Evolutionary conservation across 805 yeast genomes (phyloP).

Genomic region (Saccharomyces mikatae): DNA sequence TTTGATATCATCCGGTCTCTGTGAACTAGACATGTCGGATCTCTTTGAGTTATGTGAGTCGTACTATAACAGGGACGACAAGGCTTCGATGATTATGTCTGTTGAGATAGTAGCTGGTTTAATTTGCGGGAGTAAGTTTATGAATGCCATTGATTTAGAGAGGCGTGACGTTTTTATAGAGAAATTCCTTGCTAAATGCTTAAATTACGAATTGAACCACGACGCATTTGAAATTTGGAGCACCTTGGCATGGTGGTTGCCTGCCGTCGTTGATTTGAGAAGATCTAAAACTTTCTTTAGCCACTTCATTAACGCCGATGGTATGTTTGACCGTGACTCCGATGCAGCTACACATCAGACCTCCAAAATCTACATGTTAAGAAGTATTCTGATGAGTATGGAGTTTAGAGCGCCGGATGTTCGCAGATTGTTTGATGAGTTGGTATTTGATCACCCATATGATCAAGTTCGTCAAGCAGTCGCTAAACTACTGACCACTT

Average conservation of each 20-base stretch:
- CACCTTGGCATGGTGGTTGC: slow-evolving; percentile 66
- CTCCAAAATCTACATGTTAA: slow-evolving; percentile 45
- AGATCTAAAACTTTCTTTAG: slow-evolving; percentile 48
- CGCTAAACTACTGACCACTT: slow-evolving; percentile 44
- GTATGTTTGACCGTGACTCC: slow-evolving; percentile 37
- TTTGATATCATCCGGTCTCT: slow-evolving; percentile 38
- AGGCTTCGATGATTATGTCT: slow-evolving; percentile 63
- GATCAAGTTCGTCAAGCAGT: slow-evolving; percentile 62
- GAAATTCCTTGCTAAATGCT: slow-evolving; percentile 37
- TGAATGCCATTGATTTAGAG: slow-evolving; percentile 29
- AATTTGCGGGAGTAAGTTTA: slow-evolving; percentile 39
- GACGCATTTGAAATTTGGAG: slow-evolving; percentile 71
- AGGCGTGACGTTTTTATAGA: slow-evolving; percentile 42
- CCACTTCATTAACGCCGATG: slow-evolving; percentile 38
- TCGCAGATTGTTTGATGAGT: slow-evolving; percentile 35
- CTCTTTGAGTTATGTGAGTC: slow-evolving; percentile 42
- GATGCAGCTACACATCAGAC: slow-evolving; percentile 61
- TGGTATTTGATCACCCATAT: slow-evolving; percentile 55
- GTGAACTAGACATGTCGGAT: slow-evolving; percentile 40
- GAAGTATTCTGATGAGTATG: slow-evolving; percentile 40
- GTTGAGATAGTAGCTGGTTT: slow-evolving; percentile 67
- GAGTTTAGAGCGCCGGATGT: slow-evolving; percentile 50
- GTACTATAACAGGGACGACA: slow-evolving; percentile 57
- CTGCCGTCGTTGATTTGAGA: slow-evolving; percentile 57
- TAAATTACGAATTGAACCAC: slow-evolving; percentile 58